Evolutionary conservation across 2,329 filamentous ascomycete genomes (phyloP), one percentile per base, ranked within the genome.

Genomic region (Reticulascus tulasneorum): DNA sequence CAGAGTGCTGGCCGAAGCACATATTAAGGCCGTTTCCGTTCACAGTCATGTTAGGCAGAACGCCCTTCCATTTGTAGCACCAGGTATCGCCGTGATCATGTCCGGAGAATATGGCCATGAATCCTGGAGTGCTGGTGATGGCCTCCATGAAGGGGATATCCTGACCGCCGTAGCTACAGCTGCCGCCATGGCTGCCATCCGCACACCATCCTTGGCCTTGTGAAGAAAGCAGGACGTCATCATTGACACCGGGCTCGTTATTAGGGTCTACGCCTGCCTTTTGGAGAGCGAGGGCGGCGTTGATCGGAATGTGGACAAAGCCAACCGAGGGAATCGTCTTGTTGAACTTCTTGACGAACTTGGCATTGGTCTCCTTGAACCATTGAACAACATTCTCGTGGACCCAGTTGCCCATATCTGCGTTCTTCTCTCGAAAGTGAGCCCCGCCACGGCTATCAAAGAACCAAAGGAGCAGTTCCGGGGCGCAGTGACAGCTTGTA

Each of bases 61-160:
- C 46, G 3, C 60, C 53, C 11, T 69, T 55, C 70, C 68, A 75
- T 39, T 62, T 66, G 37, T 62, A 69, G 47, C 74, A 80, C 75
- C 76, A 81, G 3, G 72, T 69, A 41, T 77, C 64, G 1, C 74
- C 75, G 40, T 86, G 83, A 45, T 85, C 79, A 44, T 87, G 82
- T 0, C 80, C 83, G 5, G 68, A 71, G 54, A 84, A 82, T 6
- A 82, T 48, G 1, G 63, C 76, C 28, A 78, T 67, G 11, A 84
- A 46, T 0, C 78, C 77, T 0, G 61, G 53, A 0, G 73, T 79
- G 0, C 67, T 57, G 0, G 71, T 59, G 4, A 86, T 49, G 0
- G 79, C 78, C 37, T 70, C 50, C 77, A 85, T 83, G 43, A 87
- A 86, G 0, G 69, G 64, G 0, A 64, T 54, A 37, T 85, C 80